phyloP scores from a whole-genome alignment of 2,329 filamentous ascomycete species.

The Onygena corvina region DNA sequence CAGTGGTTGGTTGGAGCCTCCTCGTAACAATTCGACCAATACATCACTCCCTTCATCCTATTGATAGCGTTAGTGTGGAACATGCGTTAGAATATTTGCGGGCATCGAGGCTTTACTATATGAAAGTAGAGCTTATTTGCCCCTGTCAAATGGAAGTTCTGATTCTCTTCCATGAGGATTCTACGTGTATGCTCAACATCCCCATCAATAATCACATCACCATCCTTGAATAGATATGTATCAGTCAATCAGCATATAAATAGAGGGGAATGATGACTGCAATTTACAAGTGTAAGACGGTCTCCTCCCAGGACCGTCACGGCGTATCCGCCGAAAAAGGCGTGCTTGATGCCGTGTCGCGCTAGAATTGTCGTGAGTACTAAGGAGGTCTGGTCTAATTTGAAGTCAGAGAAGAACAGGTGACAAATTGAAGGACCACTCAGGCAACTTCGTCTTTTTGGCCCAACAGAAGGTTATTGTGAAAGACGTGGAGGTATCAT shows the following conservation, averaged over 20 bases:
- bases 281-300: conserved; percentile 10
- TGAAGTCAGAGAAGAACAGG: too few relatives aligned
- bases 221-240: conserved; percentile 11
- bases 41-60: not conserved
- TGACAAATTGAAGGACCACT: too few relatives aligned
- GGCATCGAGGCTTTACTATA: too few relatives aligned
- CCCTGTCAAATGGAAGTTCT: conserved; percentile 3
- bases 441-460: too few relatives aligned
- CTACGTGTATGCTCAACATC: not conserved
- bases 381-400: not conserved
- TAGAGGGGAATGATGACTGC: too few relatives aligned
- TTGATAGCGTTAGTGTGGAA: too few relatives aligned
- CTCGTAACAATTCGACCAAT: conserved; percentile 7
- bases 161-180: conserved; percentile 1
- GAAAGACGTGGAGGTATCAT: too few relatives aligned
- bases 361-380: not conserved
- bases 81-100: too few relatives aligned
- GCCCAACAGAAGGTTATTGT: too few relatives aligned
- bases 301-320: conserved; percentile 10
- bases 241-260: too few relatives aligned
- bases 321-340: conserved; percentile 13
- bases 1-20: conserved; percentile 6
- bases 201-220: conserved; percentile 11
- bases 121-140: conserved; percentile 10
- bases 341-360: conserved; percentile 4